Evolutionary conservation across 192 early-diverging fungal genomes (phyloP), one percentile per base, ranked within the genome.

Genomic region (Coemansia sp.): DNA sequence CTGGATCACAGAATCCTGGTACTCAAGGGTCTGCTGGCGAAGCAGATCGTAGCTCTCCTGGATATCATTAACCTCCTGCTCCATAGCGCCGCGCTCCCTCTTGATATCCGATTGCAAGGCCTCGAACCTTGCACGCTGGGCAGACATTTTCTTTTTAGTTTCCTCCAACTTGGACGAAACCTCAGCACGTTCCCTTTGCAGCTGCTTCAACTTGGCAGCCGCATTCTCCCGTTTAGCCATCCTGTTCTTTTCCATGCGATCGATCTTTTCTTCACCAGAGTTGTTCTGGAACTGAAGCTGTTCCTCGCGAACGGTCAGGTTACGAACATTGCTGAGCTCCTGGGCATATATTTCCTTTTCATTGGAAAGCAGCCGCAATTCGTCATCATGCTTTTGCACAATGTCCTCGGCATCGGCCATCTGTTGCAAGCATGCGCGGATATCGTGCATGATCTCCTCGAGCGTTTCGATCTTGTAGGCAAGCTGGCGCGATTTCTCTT

Each of bases 361-460:
- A 5, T n/a, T 43, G 2, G 71, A 67, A 64, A 76, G 58, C 58
- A 57, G 33, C n/a, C 77, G 76, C 46, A 71, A 24, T 57, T 84
- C 82, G 5, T 85, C 84, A 39, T 87, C 79, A 5, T 82, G 81
- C 49, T 83, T 75, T 9, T 79, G 74, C 33, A 79, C 78, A 62
- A 85, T 82, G 2, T 68, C 73, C 63, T 91, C 84, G 62, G 87
- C 88, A n/a, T 92, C 89, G 34, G 81, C 71, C 87, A 90, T 87
- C 45, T 88, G 80, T 66, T 86, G 82, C 4, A 86, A 69, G 70
- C 86, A 87, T 36, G 57, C 70, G 10, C 62, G 69, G 15, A 91
- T 68, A 58, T 92, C 91, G 26, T 77, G 68, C 26, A 84, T 71
- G 9, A 90, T 81, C 12, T 76, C 67, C 67, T 75, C 77, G 53